A percentile compares a stretch with the other conserved stretches of the same genome.
Conservation (phyloP, 176 grass and related monocot species). For the Lolium perenne region DNA sequence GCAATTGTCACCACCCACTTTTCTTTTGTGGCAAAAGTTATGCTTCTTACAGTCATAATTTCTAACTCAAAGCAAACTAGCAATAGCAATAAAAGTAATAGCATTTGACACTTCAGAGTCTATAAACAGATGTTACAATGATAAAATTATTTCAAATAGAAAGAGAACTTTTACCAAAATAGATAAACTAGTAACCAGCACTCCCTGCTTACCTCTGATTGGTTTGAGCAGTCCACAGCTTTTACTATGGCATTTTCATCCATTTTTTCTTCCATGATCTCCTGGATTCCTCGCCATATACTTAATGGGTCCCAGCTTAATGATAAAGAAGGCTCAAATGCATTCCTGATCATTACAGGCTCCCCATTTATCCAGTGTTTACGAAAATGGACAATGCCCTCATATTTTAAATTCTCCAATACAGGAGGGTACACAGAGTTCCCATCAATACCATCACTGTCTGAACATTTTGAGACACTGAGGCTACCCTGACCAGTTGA, state of each 20-base stretch:
- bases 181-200: constrained; percentile 35
- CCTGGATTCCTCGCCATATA: constrained; percentile 87
- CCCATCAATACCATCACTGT: constrained; percentile 44
- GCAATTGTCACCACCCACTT: background rate
- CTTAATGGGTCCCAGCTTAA: constrained; percentile 86
- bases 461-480: constrained; percentile 48
- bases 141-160: constrained; percentile 30
- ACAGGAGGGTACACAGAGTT: constrained; percentile 61
- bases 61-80: constrained; percentile 15
- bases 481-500: constrained; percentile 30
- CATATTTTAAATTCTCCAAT: constrained; percentile 70
- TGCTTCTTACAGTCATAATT: constrained; percentile 22
- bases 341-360: constrained; percentile 77
- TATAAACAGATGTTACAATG: background rate
- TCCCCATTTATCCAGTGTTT: constrained; percentile 84
- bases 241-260: constrained; percentile 75
- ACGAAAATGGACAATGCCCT: constrained; percentile 75
- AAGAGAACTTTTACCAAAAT: constrained; percentile 19
- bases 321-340: constrained; percentile 80
- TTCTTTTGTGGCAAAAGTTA: constrained; percentile 15
- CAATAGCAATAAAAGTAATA: constrained; percentile 32
- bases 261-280: constrained; percentile 75
- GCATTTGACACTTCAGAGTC: background rate
- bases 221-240: constrained; percentile 72
- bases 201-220: constrained; percentile 66